These are phyloP conservation scores for Zalerion maritima DNA, from an alignment of 495 filamentous ascomycete species.

Conservation along the genomic window DNA sequence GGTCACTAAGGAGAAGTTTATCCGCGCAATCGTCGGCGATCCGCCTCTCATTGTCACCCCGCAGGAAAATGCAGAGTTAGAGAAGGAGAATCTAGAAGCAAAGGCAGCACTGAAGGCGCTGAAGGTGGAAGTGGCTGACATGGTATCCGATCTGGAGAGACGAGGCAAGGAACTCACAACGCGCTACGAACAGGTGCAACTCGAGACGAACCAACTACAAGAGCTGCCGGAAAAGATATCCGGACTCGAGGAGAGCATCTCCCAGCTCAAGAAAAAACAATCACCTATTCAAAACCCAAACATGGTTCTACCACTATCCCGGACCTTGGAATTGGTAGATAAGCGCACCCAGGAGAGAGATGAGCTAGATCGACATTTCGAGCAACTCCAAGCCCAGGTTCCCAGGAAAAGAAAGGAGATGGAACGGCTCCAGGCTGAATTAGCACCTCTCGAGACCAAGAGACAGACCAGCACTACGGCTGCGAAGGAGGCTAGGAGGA, in stretches of 20 bases:
- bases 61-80: conserved; percentile 70
- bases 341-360: conserved; percentile 45
- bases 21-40: conserved; percentile 66
- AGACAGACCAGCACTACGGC: conserved; percentile 50
- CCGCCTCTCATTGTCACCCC: conserved; percentile 71
- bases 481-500: conserved; percentile 65
- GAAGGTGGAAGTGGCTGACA: conserved; percentile 63
- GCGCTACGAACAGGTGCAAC: conserved; percentile 45
- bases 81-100: conserved; percentile 49
- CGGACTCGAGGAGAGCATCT: conserved; percentile 46
- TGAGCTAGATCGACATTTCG: conserved; percentile 53
- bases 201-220: conserved; percentile 43
- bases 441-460: conserved; percentile 54
- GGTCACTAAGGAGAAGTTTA: conserved; percentile 68
- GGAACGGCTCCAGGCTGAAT: conserved; percentile 55
- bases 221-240: conserved; percentile 49
- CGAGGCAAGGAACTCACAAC: conserved; percentile 43
- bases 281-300: conserved; percentile 23
- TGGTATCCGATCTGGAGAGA: conserved; percentile 58
- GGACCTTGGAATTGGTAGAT: conserved; percentile 42
- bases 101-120: conserved; percentile 63
- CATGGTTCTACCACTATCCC: conserved; percentile 41
- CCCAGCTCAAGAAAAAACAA: conserved; percentile 29
- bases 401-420: conserved; percentile 62
- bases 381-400: conserved; percentile 44